Evolutionary conservation across 2,329 filamentous ascomycete species (phyloP), one percentile per base, ranked within the genome.

Genomic region (Huntiella bhutanensis): DNA sequence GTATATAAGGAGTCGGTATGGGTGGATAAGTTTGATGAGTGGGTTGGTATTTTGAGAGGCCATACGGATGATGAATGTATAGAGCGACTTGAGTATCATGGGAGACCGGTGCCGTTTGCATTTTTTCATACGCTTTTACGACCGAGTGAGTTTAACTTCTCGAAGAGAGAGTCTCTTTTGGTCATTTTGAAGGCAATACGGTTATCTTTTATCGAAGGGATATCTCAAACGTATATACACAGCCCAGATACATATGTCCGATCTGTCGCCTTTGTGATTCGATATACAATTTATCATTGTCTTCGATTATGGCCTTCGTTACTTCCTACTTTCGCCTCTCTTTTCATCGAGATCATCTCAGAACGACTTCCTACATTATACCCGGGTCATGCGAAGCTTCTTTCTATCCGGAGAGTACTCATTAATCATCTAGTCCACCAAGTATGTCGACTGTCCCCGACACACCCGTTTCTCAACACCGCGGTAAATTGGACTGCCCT

Each of bases 401-500:
- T 58, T 36, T 43, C 41, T 22, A 39, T 54, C 12, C 55, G 56
- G 37, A 61, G 60, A 41, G 43, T 51, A 13, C 50, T 64, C 2
- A 61, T 62, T 52, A 67, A 67, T 47, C 43, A 48, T 32, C 52
- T 59, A 3, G 48, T 69, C 10, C 52, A 50, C 11, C 50, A 54
- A 5, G 56, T 68, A 6, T 58, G 56, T 11, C 50, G 51, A 16
- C 60, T 59, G 4, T 54, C 63, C 1, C 48, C 51, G 2, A 53
- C 49, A 15, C 49, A 57, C 2, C 60, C 64, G 0, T 51, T 64
- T 16, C 46, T 51, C 3, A 61, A 65, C 34, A 64, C 64, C 57
- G 55, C 57, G 3, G 62, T 67, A 56, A 71, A 69, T 51, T 79
- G 75, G 75, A 63, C 69, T 46, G 73, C 73, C 0, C 71, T 77